Evolutionary conservation across 495 filamentous ascomycete genomes (phyloP), one percentile per base, ranked within the genome.

Genomic region (Talaromyces borbonicus): DNA sequence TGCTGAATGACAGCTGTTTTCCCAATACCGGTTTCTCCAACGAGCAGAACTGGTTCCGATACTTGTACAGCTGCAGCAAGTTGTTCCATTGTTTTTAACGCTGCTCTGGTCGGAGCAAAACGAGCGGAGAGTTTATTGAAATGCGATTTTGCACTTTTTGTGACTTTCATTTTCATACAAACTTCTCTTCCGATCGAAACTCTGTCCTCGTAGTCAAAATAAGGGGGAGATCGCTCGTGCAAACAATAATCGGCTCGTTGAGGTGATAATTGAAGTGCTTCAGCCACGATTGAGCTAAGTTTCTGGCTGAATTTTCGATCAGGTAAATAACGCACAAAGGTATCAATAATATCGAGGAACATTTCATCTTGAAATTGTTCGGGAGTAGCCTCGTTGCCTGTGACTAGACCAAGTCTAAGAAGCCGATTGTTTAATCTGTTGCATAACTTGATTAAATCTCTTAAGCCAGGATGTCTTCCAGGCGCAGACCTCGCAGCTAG

Each of bases 11-110:
- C 81, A 1, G 90, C 90, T 2, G 93, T 99, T 64, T 99, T 99
- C 55, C 93, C 93, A 40, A 92, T 95, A 65, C 93, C 93, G 2
- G 93, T 99, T 66, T 99, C 93, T 50, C 93, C 93, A 29, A 99
- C 92, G 41, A 99, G 78, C 22, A 99, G 65, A 7, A 94, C 76
- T 2, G 93, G 92, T 56, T 99, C 93, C 3, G 78, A 75, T 60
- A 89, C 79, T 47, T 83, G 78, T 11, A 96, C 75, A 1, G 89
- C 81, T 23, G 84, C 80, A 4, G 84, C 81, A 48, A 95, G 82
- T 59, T 90, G 85, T 56, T 99, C 92, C 50, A 97, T 73, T 4
- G 69, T 57, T 31, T 58, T 58, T 35, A 71, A 47, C 8, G 68
- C 67, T 2, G 67, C 60, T 50, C 67, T 59, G 8, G 69, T 71